A percentile compares a stretch with the other conserved stretches of the same genome.
Conservation (phyloP, 768 basidiomycete species). For the Leccinellum rugosiceps region DNA sequence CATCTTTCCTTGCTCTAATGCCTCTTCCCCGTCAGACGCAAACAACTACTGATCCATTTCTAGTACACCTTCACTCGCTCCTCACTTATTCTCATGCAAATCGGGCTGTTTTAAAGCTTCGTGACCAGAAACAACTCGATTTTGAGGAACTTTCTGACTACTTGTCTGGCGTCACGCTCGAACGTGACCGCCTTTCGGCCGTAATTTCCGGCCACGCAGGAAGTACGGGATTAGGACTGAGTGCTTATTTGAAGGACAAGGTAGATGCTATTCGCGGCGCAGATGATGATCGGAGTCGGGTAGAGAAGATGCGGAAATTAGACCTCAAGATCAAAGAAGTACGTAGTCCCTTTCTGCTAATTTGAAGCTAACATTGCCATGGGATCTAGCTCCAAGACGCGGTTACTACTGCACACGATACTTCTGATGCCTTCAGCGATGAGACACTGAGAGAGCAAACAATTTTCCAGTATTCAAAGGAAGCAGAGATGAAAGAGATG, state of each 20-base stretch:
- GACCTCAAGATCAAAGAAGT: slow-evolving; percentile 97
- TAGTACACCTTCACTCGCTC: slow-evolving; percentile 86
- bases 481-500: slow-evolving; percentile 97
- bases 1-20: neutral
- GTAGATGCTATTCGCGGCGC: slow-evolving; percentile 90
- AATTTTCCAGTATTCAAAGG: slow-evolving; percentile 86
- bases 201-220: slow-evolving; percentile 87
- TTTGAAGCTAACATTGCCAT: neutral
- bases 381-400: slow-evolving; percentile 84
- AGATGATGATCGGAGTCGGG: slow-evolving; percentile 89
- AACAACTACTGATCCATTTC: slow-evolving; percentile 88
- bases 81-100: slow-evolving; percentile 94
- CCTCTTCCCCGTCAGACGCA: slow-evolving; percentile 55
- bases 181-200: slow-evolving; percentile 89
- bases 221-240: slow-evolving; percentile 77
- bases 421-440: slow-evolving; percentile 94
- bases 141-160: slow-evolving; percentile 97
- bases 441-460: slow-evolving; percentile 90
- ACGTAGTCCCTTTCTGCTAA: neutral
- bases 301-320: slow-evolving; percentile 90
- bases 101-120: slow-evolving; percentile 87
- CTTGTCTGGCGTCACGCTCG: slow-evolving; percentile 85
- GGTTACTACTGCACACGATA: slow-evolving; percentile 91
- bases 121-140: slow-evolving; percentile 98
- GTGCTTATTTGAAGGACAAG: slow-evolving; percentile 87